Evolutionary conservation across 495 filamentous ascomycete genomes (phyloP), one percentile per base, ranked within the genome.

Genomic region (Xylaria telfairii): DNA sequence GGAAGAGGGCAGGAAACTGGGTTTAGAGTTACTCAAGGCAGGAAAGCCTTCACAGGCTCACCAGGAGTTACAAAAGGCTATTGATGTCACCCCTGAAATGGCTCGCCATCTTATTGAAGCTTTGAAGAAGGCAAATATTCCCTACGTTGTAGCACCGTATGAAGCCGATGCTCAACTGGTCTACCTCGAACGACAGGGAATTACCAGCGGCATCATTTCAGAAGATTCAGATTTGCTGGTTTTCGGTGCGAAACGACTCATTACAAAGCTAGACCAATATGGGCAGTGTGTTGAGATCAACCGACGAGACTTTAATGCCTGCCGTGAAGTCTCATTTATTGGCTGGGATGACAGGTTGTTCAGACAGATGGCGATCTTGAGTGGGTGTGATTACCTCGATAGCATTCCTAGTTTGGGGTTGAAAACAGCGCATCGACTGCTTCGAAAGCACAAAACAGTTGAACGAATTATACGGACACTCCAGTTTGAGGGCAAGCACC

Each of bases 161-260:
- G 96, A 99, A 83, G 96, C 96, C 9, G 96, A 99, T 81, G 92
- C 96, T 7, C 96, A 99, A 81, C 85, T 99, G 66, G 95, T 92
- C 17, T 99, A 98, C 75, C 84, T 99, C 13, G 96, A 99, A 79
- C 89, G 89, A 26, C 87, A 92, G 54, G 94, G 94, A 0, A 81
- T 92, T 51, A 92, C 97, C 72, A 83, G 89, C 71, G 96, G 93
- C 2, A 96, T 98, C 66, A 85, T 99, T 49, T 97, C 95, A 0
- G 96, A 99, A 75, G 96, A 99, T 79, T 99, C 96, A 2, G 96
- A 99, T 81, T 83, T 99, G 63, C 81, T 99, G 26, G 96, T 98
- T 2, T 99, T 98, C 77, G 96, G 96, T 19, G 94, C 94, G 0
- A 93, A 93, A 78, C 85, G 93, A 47, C 85, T 99, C 13, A 79